These are phyloP conservation scores for Penstemon newberryi DNA, from an alignment of 257 asterid genomes.

Conservation along the genomic window DNA sequence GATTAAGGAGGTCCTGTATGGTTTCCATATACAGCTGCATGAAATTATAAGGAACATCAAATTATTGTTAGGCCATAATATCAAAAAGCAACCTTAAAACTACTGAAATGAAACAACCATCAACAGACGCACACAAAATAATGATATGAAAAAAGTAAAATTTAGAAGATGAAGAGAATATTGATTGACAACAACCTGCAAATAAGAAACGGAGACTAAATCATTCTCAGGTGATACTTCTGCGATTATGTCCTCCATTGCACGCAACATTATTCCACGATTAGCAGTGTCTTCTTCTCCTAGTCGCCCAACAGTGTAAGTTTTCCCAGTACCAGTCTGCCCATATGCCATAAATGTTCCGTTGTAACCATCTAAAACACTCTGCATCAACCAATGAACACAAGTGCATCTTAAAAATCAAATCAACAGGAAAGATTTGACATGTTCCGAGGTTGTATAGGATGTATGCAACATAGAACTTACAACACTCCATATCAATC, in stretches of 20 bases:
- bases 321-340: constrained; percentile 96
- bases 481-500: constrained; percentile 10
- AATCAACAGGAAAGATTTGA: constrained; percentile 11
- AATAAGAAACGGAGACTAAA: constrained; percentile 67
- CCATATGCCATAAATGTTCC: constrained; percentile 97
- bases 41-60: constrained; percentile 17
- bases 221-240: constrained; percentile 64
- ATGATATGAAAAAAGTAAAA: too few species aligned
- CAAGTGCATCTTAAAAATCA: constrained; percentile 4
- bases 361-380: constrained; percentile 93
- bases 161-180: background rate
- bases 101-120: background rate
- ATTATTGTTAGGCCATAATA: background rate
- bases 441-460: constrained; percentile 2
- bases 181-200: constrained; percentile 59
- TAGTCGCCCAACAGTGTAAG: constrained; percentile 78
- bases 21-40: constrained; percentile 90
- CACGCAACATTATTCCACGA: constrained; percentile 92
- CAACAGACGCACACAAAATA: too few species aligned
- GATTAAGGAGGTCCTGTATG: constrained; percentile 82
- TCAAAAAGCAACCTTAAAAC: constrained; percentile 14
- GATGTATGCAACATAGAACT: constrained; percentile 11
- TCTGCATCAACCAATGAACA: constrained; percentile 42
- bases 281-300: constrained; percentile 83
- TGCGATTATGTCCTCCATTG: constrained; percentile 81